Evolutionary conservation across 1,284 basidiomycete species (phyloP), one percentile per base, ranked within the genome.

Genomic region (Omphalotus olearius): DNA sequence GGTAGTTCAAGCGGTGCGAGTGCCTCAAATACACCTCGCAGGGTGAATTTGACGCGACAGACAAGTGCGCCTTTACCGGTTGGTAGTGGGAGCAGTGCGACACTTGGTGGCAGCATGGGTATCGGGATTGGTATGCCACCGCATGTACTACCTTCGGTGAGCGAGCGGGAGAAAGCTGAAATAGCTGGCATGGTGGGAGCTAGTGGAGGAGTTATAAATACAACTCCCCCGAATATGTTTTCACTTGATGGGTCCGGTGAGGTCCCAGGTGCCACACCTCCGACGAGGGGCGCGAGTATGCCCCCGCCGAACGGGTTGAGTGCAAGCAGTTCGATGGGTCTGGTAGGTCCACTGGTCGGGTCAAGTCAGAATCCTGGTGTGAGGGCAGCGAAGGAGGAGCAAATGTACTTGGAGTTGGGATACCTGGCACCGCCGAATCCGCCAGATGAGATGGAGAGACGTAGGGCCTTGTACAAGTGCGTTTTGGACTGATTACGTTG

Each of bases 371-470:
- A 47, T 37, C 26, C 43, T 26, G 47, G 40, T 23, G 50, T 48
- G 41, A 33, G 54, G 13, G 54, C 54, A 18, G 54, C 44, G 3
- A 54, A 54, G 18, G 55, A 56, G 30, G 55, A 58, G 33, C 47
- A 52, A 47, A 74, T 77, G 66, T 80, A 73, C 57, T 57, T 60
- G 26, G 79, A 83, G 42, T 65, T 83, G 40, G 88, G 85, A 3
- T 94, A 88, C 66, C 75, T 95, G 13, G 76, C 80, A 6, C 85
- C 93, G 17, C 92, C 93, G 2, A 76, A 84, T 56, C 90, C 93
- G 3, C 85, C 86, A 1, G 80, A 92, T 57, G 93, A 96, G 66
- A 67, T 82, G 17, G 88, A 91, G 51, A 77, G 93, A 17, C 70
- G 88, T 38, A 76, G 90, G 45, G 93, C 92, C 4, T 67, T 96